Conservation (phyloP, 164 flowering plant genomes). For the Pachysandra terminalis region DNA sequence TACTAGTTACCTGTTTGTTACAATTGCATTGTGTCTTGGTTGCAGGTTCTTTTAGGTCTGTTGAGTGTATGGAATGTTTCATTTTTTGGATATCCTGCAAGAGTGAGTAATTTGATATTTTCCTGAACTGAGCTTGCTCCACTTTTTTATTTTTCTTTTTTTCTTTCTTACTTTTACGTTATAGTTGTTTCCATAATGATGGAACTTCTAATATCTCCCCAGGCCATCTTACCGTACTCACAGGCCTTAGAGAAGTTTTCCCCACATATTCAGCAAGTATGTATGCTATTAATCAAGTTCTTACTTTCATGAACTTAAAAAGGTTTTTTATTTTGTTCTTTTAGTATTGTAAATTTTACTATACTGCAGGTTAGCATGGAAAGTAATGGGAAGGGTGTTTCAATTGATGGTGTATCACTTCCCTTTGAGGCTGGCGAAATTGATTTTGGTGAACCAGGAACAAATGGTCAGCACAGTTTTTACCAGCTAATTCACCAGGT, state of each 20-base stretch:
- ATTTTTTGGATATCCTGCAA: constrained; percentile 89
- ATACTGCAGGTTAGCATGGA: constrained; percentile 91
- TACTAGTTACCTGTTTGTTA: neutral
- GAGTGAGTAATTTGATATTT: constrained; percentile 57
- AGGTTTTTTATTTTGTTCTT: neutral
- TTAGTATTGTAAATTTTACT: neutral
- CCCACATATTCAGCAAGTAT: constrained; percentile 95
- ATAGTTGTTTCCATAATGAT: neutral
- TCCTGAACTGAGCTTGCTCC: neutral
- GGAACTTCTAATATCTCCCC: constrained; percentile 17
- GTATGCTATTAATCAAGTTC: neutral
- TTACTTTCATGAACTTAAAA: neutral
- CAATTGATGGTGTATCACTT: constrained; percentile 89
- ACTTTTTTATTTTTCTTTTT: neutral
- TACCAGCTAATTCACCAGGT: constrained; percentile 99
- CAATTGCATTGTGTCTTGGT: neutral
- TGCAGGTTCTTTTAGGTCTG: constrained; percentile 88
- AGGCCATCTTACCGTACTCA: constrained; percentile 95
- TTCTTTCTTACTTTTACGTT: neutral
- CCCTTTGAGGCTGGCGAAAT: constrained; percentile 96
- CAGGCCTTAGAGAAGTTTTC: constrained; percentile 96
- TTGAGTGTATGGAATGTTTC: constrained; percentile 96
- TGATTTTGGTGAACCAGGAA: constrained; percentile 99
- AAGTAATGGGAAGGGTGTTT: constrained; percentile 96
- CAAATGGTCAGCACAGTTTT: constrained; percentile 99